phyloP scores from a whole-genome alignment of 73 alveolate genomes.

The Halteria grandinella region DNA sequence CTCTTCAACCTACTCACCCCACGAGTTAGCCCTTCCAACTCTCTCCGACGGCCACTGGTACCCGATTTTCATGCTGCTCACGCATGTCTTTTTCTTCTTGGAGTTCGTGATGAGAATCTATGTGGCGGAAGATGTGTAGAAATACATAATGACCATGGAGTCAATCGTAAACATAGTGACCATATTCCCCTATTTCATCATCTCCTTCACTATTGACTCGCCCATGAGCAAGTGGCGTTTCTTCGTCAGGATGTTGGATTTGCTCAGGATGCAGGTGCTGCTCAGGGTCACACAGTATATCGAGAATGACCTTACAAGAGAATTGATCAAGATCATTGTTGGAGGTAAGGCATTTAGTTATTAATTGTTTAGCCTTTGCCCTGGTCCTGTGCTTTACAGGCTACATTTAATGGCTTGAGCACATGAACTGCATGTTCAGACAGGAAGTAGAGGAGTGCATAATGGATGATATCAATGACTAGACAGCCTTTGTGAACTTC shows the following conservation, averaged over 20 bases:
- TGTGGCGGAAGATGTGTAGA: conserved; percentile 14
- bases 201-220: background rate
- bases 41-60: conserved; percentile 42
- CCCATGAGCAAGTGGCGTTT: conserved; percentile 1
- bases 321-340: conserved; percentile 17
- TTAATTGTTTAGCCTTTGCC: background rate
- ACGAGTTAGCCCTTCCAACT: background rate
- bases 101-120: conserved; percentile 51
- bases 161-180: conserved; percentile 44
- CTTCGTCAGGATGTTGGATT: conserved; percentile 62
- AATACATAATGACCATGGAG: conserved; percentile 14
- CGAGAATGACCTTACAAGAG: conserved; percentile 46
- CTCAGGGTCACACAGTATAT: conserved; percentile 39
- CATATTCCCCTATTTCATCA: conserved; percentile 44
- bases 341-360: conserved; percentile 2
- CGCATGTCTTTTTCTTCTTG: conserved; percentile 33
- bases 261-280: conserved; percentile 34
- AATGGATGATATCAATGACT: conserved; percentile 18
- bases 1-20: conserved; percentile 43
- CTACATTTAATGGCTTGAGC: conserved; percentile 42
- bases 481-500: no score
- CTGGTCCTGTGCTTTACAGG: conserved; percentile 46
- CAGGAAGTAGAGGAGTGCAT: background rate
- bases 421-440: no score
- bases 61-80: conserved; percentile 6